Evolutionary conservation across 306 rosid species (phyloP).

Genomic region (Ochetophila trinervis): DNA sequence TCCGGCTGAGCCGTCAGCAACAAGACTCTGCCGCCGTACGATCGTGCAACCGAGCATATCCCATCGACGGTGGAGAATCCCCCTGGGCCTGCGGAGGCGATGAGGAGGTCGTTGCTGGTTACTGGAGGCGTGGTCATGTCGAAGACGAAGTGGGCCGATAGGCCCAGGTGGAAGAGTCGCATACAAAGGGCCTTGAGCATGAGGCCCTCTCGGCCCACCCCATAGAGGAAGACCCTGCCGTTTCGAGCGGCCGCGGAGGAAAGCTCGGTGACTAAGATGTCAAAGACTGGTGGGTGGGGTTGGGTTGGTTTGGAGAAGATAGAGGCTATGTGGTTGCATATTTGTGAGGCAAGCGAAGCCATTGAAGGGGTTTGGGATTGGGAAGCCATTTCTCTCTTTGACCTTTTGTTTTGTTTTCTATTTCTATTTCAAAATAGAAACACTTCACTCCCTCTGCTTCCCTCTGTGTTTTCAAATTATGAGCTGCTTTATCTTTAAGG

Average conservation of each 20-base stretch:
- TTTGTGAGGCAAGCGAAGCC: conserved; percentile 60
- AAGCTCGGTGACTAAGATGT: conserved; percentile 55
- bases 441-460: too few species aligned
- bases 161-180: conserved; percentile 78
- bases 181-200: conserved; percentile 85
- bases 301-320: conserved; percentile 63
- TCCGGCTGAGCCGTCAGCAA: conserved; percentile 81
- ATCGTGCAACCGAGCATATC: conserved; percentile 55
- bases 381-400: conserved; percentile 22
- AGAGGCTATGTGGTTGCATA: conserved; percentile 66
- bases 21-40: conserved; percentile 66
- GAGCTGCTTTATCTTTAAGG: too few species aligned
- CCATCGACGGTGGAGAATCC: conserved; percentile 93
- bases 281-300: conserved; percentile 52
- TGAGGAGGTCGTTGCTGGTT: conserved; percentile 54
- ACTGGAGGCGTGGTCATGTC: conserved; percentile 89
- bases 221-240: conserved; percentile 64
- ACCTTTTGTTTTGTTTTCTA: too few species aligned
- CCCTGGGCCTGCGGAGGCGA: conserved; percentile 86
- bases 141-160: conserved; percentile 68
- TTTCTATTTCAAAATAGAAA: too few species aligned
- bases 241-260: conserved; percentile 38
- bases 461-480: too few species aligned
- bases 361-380: conserved; percentile 9
- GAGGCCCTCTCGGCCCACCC: conserved; percentile 88